A percentile compares a stretch with the other conserved stretches of the same genome.
These are phyloP conservation scores for Beauveria sp. DNA, from an alignment of 2,329 filamentous ascomycete genomes.

Conservation along the genomic window DNA sequence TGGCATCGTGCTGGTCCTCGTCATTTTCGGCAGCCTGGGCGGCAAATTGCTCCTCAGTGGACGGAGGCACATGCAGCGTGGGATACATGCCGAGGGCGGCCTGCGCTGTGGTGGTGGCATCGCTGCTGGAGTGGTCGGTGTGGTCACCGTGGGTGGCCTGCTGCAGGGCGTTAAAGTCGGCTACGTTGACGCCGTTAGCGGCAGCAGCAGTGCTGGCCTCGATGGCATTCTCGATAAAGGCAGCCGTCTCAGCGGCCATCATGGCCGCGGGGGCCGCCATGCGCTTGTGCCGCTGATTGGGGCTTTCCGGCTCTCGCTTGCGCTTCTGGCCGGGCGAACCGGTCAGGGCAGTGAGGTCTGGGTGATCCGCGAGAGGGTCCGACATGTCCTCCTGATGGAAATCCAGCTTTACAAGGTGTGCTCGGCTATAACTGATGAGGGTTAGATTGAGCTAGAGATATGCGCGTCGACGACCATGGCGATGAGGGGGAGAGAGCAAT, in stretches of 20 bases:
- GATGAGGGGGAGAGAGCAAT: neutral
- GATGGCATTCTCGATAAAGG: conserved; percentile 49
- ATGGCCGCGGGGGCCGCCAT: conserved; percentile 38
- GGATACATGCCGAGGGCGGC: conserved; percentile 54
- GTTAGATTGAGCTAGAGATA: neutral
- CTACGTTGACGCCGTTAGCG: conserved; percentile 37
- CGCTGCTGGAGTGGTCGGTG: conserved; percentile 40
- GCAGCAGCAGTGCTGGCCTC: conserved; percentile 33
- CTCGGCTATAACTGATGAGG: neutral
- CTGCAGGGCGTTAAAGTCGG: conserved; percentile 50
- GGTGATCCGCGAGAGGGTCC: conserved; percentile 29
- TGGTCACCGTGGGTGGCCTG: conserved; percentile 43
- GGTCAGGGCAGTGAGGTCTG: conserved; percentile 36
- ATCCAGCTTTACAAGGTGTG: conserved; percentile 7
- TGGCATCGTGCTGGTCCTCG: conserved; percentile 23
- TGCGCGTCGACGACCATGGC: neutral
- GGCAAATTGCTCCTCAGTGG: conserved; percentile 53
- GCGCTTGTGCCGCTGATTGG: conserved; percentile 44
- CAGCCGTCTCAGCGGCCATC: conserved; percentile 36
- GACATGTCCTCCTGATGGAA: conserved; percentile 5
- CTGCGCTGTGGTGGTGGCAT: conserved; percentile 52
- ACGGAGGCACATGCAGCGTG: conserved; percentile 48
- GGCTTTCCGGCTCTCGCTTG: conserved; percentile 46
- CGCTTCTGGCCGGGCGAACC: conserved; percentile 45
- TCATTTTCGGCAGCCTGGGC: conserved; percentile 36